Conservation (phyloP, 2,329 filamentous ascomycete genomes). For the Zopfia rhizophila region DNA sequence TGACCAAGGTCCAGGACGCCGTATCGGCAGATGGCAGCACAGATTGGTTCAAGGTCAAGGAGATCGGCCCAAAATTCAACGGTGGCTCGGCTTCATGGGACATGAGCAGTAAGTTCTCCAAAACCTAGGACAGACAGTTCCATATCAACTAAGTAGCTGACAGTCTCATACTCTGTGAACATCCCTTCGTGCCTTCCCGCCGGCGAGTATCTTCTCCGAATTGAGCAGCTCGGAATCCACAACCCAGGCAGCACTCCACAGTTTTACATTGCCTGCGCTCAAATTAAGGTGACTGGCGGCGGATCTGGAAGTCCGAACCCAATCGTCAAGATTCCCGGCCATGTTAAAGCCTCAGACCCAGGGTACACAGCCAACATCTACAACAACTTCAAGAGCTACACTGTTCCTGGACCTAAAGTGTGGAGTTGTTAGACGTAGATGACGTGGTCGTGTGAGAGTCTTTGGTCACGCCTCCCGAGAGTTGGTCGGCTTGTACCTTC, state of each 20-base stretch:
- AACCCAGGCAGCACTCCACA: conserved; percentile 47
- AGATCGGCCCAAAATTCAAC: conserved; percentile 50
- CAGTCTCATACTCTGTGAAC: conserved; percentile 47
- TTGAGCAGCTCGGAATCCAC: conserved; percentile 62
- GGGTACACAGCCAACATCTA: conserved; percentile 54
- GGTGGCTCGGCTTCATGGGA: conserved; percentile 47
- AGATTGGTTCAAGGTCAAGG: conserved; percentile 54
- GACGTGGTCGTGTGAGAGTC: not conserved
- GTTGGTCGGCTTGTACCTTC: too few relatives aligned
- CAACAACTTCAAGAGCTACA: conserved; percentile 49
- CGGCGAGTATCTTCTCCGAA: conserved; percentile 60
- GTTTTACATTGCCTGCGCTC: conserved; percentile 56
- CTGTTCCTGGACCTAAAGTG: conserved; percentile 49
- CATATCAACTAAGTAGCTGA: conserved; percentile 6
- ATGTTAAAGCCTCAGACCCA: conserved; percentile 45
- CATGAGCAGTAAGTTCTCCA: conserved; percentile 36
- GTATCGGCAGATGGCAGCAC: conserved; percentile 46
- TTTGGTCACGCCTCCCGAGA: too few relatives aligned
- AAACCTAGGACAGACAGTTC: conserved; percentile 18
- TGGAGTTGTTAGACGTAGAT: conserved; percentile 42
- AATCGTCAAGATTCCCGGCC: conserved; percentile 46
- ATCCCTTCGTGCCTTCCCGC: conserved; percentile 55
- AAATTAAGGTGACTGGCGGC: conserved; percentile 58
- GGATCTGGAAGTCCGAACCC: conserved; percentile 37
- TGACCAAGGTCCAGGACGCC: conserved; percentile 49